Evolutionary conservation across 2,329 filamentous ascomycete species (phyloP), one percentile per base, ranked within the genome.

Genomic region (Calonectria ilicicola): DNA sequence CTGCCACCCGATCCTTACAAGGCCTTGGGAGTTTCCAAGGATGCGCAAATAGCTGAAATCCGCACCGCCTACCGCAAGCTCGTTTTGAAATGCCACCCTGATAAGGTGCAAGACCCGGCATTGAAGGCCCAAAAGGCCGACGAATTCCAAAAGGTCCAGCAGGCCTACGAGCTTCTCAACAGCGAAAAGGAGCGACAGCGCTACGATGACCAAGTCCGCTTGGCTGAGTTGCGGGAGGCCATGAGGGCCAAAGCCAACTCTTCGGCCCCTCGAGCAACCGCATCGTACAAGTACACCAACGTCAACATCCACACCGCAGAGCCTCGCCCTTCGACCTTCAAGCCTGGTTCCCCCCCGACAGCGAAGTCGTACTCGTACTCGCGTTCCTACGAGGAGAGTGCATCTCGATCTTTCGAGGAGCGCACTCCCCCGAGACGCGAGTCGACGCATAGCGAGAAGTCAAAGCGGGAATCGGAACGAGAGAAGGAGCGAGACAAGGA

Each of bases 71-170:
- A 98, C 85, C 92, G 94, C 79, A 98, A 97, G 83, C 91, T 97
- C 47, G 94, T 95, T 42, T 90, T 98, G 78, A 95, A 94, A 83
- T 96, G 93, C 81, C 96, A 98, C 79, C 96, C 96, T 40, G 96
- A 98, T 87, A 98, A 98, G 86, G 91, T 98, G 74, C 93, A 95
- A 77, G 91, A 98, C 80, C 91, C 93, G 66, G 87, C 91, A 19
- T 87, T 94, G 79, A 97, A 97, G 84, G 91, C 91, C 72, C 87
- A 91, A 78, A 97, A 96, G 83, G 92, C 94, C 78, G 93, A 95
- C 78, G 93, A 98, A 84, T 99, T 98, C 81, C 95, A 98, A 84
- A 92, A 92, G 82, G 94, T 98, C 40, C 96, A 98, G 83, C 91
- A 96, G 79, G 96, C 97, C 64, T 99, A 98, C 84, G 97, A 98